Conservation (phyloP, 1,139 yeast species). For the Nakaseomyces glabratus region DNA sequence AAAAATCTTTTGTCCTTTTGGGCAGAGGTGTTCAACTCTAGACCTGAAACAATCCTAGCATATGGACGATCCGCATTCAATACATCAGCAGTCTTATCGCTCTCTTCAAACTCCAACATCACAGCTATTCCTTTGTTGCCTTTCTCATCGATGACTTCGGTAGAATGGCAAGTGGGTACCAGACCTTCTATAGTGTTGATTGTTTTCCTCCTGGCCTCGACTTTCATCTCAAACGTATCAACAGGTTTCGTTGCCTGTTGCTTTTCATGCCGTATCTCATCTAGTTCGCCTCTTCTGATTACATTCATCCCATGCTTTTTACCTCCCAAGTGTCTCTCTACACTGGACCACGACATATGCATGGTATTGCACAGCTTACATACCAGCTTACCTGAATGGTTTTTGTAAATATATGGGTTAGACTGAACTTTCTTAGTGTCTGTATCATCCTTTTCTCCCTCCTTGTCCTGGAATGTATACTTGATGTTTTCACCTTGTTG, state of each 20-base stretch:
- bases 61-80: constrained; percentile 33
- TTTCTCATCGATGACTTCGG: constrained; percentile 31
- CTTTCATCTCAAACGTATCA: constrained; percentile 13
- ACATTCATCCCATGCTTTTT: constrained; percentile 52
- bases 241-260: constrained; percentile 34
- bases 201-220: constrained; percentile 20
- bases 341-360: constrained; percentile 54
- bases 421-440: constrained; percentile 21
- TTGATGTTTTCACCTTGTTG: constrained; percentile 32
- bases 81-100: constrained; percentile 19
- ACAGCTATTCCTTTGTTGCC: constrained; percentile 44
- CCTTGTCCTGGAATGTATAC: constrained; percentile 45
- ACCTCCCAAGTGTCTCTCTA: constrained; percentile 52
- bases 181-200: constrained; percentile 21
- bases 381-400: constrained; percentile 55
- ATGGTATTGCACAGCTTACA: constrained; percentile 55
- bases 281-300: constrained; percentile 35
- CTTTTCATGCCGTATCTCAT: constrained; percentile 3
- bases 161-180: constrained; percentile 22
- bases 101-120: constrained; percentile 36
- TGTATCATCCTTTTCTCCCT: constrained; percentile 9
- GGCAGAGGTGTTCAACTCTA: constrained; percentile 38
- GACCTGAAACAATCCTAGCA: constrained; percentile 47
- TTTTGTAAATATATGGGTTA: constrained; percentile 59
- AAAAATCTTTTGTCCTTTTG: constrained; percentile 41